Conservation (phyloP, 805 yeast genomes). For the Starmera amethionina region DNA sequence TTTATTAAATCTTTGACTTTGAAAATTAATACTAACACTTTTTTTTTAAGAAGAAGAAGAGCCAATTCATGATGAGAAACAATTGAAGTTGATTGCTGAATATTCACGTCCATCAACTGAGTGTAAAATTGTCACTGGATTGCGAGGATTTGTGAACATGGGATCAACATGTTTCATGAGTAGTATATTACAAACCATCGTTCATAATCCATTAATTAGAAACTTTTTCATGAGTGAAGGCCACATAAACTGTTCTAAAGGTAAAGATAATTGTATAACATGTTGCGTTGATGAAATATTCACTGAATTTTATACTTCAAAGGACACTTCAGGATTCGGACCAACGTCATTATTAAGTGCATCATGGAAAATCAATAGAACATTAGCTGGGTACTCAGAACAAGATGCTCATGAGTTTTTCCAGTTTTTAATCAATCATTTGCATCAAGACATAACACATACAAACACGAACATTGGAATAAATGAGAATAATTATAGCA, state of each 20-base stretch:
- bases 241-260: constrained; percentile 48
- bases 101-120: constrained; percentile 22
- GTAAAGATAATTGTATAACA: constrained; percentile 48
- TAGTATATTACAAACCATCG: constrained; percentile 75
- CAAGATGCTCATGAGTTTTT: constrained; percentile 99
- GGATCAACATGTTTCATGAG: constrained; percentile 98
- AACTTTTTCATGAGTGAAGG: constrained; percentile 67
- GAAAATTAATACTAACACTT: constrained; percentile 12
- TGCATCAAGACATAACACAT: constrained; percentile 39
- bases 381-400: constrained; percentile 90
- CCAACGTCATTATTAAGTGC: constrained; percentile 74
- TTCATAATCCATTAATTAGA: constrained; percentile 85
- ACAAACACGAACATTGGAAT: constrained; percentile 1
- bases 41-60: constrained; percentile 16
- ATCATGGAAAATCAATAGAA: constrained; percentile 76
- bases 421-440: constrained; percentile 81
- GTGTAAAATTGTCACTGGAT: constrained; percentile 58
- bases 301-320: constrained; percentile 60
- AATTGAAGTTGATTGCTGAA: constrained; percentile 17
- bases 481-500: constrained; percentile 7
- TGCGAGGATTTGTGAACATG: constrained; percentile 83
- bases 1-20: too few relatives aligned
- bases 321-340: constrained; percentile 61
- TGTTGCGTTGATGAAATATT: constrained; percentile 81
- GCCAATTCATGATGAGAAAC: constrained; percentile 18